Conservation (phyloP, 371 early-diverging fungal species). For the Rhizopus arrhizus region DNA sequence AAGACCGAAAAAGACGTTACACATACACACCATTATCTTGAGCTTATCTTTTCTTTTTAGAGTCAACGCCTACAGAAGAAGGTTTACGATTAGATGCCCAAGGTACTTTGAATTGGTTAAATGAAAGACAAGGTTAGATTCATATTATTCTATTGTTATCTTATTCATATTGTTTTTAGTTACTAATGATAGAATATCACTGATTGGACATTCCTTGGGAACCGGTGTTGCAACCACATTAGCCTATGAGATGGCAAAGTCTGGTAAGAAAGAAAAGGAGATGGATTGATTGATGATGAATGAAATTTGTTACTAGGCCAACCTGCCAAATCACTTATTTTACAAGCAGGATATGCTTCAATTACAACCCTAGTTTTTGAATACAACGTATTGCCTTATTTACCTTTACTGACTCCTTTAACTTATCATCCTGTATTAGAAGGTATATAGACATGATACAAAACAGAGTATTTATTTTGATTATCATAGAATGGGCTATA, state of each 20-base stretch:
- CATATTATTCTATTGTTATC: not conserved
- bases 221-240: slow-evolving; percentile 49
- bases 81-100: slow-evolving; percentile 42
- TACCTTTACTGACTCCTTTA: slow-evolving; percentile 45
- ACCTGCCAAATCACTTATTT: slow-evolving; percentile 42
- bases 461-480: not conserved
- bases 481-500: slow-evolving; percentile 35
- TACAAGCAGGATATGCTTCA: slow-evolving; percentile 50
- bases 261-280: slow-evolving; percentile 19
- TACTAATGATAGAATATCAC: slow-evolving; percentile 31
- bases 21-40: not conserved
- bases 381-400: slow-evolving; percentile 32
- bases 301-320: too few species aligned
- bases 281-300: too few species aligned
- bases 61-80: slow-evolving; percentile 45
- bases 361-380: slow-evolving; percentile 48
- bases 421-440: slow-evolving; percentile 33
- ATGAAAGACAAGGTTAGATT: slow-evolving; percentile 33
- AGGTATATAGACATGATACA: slow-evolving; percentile 23
- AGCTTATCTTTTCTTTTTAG: slow-evolving; percentile 16
- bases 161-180: slow-evolving; percentile 20
- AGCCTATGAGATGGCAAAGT: slow-evolving; percentile 41
- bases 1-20: not conserved
- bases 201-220: slow-evolving; percentile 52
- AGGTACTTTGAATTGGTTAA: slow-evolving; percentile 42